Evolutionary conservation across 331 rosid genomes (phyloP), one percentile per base, ranked within the genome.

Genomic region (Phaseolus coccineus): DNA sequence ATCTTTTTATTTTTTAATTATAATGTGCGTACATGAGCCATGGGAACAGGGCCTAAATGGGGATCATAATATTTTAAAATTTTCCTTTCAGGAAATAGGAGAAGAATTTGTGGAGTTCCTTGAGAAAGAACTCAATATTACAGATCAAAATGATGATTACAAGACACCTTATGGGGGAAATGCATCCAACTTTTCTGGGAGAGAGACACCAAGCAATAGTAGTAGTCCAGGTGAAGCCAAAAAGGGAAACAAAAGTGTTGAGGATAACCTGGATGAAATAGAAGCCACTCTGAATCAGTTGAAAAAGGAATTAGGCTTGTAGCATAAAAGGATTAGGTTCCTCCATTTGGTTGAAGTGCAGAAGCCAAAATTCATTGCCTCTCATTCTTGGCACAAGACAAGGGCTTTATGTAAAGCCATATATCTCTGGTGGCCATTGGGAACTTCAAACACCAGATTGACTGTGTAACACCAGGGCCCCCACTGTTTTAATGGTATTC

Each of bases 51-150:
- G 8, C 44, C 33, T 65, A 31, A 53, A 10, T 13, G 25, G 55
- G 77, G 79, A 76, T 28, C 55, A 48, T 70, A 11, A 59, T 37
- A 8, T 13, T 78, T 42, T 76, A 35, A 70, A 77, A 33, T 82
- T 39, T 68, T 55, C 65, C 56, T 76, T 85, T 69, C 97, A 95
- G 99, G 99, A 96, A 79, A 90, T 96, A 50, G 99, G 99, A 80
- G 99, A 96, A 87, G 98, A 96, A 56, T 93, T 93, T 83, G 98
- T 93, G 52, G 99, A 91, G 73, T 93, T 96, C 81, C 96, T 96
- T 8, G 97, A 93, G 94, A 96, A 96, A 84, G 99, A 96, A 81
- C 97, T 96, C 61, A 91, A 88, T 86, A 77, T 91, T 78, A 88
- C 82, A 2, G 90, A 85, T 77, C 25, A 80, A 47, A 78, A 84